Evolutionary conservation across 805 yeast genomes (phyloP).

Genomic region (Candida ponderosae): DNA sequence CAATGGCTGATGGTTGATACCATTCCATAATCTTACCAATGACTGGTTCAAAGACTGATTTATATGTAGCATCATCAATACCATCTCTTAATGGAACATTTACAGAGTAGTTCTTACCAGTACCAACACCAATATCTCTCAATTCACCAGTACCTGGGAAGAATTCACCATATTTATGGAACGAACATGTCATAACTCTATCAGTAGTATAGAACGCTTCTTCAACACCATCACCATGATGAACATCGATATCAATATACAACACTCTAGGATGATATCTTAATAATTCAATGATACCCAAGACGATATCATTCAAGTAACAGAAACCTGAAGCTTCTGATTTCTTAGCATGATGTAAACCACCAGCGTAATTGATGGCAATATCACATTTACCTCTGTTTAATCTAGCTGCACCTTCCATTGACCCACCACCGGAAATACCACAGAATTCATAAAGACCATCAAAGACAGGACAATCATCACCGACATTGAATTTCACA

Average conservation of each 20-base stretch:
- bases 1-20: slow-evolving; percentile 90
- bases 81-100: slow-evolving; percentile 95
- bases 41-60: slow-evolving; percentile 68
- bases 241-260: slow-evolving; percentile 90
- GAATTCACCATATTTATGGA: slow-evolving; percentile 93
- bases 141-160: slow-evolving; percentile 97
- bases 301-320: slow-evolving; percentile 88
- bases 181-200: slow-evolving; percentile 92
- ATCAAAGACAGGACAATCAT: slow-evolving; percentile 91
- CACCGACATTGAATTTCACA: slow-evolving; percentile 81
- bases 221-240: slow-evolving; percentile 97
- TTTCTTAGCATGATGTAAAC: slow-evolving; percentile 94
- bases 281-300: slow-evolving; percentile 76
- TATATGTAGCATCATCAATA: slow-evolving; percentile 85
- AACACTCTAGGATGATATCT: slow-evolving; percentile 88
- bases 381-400: slow-evolving; percentile 85
- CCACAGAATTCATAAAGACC: slow-evolving; percentile 89
- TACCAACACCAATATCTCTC: slow-evolving; percentile 83
- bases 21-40: slow-evolving; percentile 86
- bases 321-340: slow-evolving; percentile 93
- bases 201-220: slow-evolving; percentile 95
- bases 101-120: slow-evolving; percentile 80
- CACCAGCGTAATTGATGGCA: slow-evolving; percentile 96
- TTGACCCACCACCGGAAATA: slow-evolving; percentile 86
- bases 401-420: slow-evolving; percentile 85